Percentiles rank a stretch among this genome's conserved stretches.
These are phyloP conservation scores for Linderniella brevidens DNA, from an alignment of 257 asterid species.

Conservation along the genomic window DNA sequence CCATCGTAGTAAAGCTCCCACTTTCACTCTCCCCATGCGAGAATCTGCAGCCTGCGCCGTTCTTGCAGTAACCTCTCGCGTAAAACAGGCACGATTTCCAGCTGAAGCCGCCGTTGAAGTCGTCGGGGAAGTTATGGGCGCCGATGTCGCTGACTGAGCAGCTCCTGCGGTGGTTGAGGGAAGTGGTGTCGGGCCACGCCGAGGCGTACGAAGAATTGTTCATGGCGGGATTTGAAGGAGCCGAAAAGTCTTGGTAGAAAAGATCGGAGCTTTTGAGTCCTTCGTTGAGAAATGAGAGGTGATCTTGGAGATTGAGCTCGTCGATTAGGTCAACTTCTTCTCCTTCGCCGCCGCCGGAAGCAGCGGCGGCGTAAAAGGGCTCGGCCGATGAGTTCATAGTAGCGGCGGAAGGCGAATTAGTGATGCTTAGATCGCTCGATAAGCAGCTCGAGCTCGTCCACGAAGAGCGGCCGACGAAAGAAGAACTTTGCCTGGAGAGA, in stretches of 20 bases:
- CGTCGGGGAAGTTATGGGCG: slow-evolving; percentile 23
- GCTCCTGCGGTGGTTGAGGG: slow-evolving; percentile 38
- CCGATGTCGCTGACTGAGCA: slow-evolving; percentile 41
- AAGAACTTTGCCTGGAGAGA: slow-evolving; percentile 32
- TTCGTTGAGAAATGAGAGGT: slow-evolving; percentile 51
- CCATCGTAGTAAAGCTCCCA: slow-evolving; percentile 9
- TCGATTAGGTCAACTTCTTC: slow-evolving; percentile 46
- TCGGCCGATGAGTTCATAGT: slow-evolving; percentile 39
- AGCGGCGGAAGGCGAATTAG: slow-evolving; percentile 11
- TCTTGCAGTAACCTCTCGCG: slow-evolving; percentile 63
- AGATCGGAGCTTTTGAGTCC: slow-evolving; percentile 27
- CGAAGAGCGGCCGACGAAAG: slow-evolving; percentile 19
- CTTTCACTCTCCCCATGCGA: slow-evolving; percentile 31
- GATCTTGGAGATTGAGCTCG: slow-evolving; percentile 61
- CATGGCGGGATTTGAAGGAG: slow-evolving; percentile 22
- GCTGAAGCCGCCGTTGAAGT: slow-evolving; percentile 29
- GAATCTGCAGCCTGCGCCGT: slow-evolving; percentile 49
- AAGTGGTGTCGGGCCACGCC: slow-evolving; percentile 12
- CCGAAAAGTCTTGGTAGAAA: slow-evolving; percentile 23
- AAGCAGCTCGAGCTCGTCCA: slow-evolving; percentile 26
- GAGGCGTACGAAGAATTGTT: slow-evolving; percentile 16
- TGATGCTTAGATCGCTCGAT: slow-evolving; percentile 11
- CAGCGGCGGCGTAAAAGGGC: slow-evolving; percentile 18
- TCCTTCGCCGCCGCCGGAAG: no score
- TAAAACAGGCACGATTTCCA: slow-evolving; percentile 64